A percentile compares a stretch with the other conserved stretches of the same genome.
Conservation (phyloP, 352 stramenopile species). For the Globisporangium apiculatum region DNA sequence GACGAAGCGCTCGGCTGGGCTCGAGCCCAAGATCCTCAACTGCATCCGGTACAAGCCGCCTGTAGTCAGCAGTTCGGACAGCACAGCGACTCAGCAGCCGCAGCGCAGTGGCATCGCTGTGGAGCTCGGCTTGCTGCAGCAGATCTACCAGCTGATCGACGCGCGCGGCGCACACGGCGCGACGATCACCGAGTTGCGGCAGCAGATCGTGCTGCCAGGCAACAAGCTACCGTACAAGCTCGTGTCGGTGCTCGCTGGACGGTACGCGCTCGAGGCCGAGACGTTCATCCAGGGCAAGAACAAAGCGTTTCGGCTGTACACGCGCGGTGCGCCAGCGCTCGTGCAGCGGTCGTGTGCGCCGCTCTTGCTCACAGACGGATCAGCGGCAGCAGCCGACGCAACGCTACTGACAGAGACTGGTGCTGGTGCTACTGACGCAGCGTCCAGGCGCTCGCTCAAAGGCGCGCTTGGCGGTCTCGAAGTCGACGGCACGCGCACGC, state of each 20-base stretch:
- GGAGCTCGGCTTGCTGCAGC: slow-evolving; percentile 55
- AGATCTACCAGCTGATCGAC: slow-evolving; percentile 73
- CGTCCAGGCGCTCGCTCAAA: slow-evolving; percentile 45
- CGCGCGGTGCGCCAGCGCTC: slow-evolving; percentile 9
- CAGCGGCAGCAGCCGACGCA: slow-evolving; percentile 1
- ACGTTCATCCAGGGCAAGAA: slow-evolving; percentile 78
- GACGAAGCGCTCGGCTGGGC: slow-evolving; percentile 26
- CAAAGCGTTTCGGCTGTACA: slow-evolving; percentile 68
- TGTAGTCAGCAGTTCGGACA: not conserved
- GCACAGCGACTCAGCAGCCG: not conserved
- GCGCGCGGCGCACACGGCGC: slow-evolving; percentile 48
- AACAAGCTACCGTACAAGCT: slow-evolving; percentile 79
- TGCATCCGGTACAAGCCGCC: slow-evolving; percentile 61
- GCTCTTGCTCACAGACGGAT: slow-evolving; percentile 7
- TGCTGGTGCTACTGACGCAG: slow-evolving; percentile 12
- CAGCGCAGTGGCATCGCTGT: slow-evolving; percentile 36
- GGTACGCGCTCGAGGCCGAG: slow-evolving; percentile 67
- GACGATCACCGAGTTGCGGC: slow-evolving; percentile 71
- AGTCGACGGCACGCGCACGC: slow-evolving; percentile 49
- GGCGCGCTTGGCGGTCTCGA: slow-evolving; percentile 43
- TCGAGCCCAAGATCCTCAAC: slow-evolving; percentile 75
- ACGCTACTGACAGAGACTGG: not conserved
- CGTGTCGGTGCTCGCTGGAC: slow-evolving; percentile 51
- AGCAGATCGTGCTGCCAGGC: slow-evolving; percentile 58
- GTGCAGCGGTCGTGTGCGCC: not conserved